Evolutionary conservation across 768 basidiomycete species (phyloP), one percentile per base, ranked within the genome.

Genomic region (Suillus subaureus): DNA sequence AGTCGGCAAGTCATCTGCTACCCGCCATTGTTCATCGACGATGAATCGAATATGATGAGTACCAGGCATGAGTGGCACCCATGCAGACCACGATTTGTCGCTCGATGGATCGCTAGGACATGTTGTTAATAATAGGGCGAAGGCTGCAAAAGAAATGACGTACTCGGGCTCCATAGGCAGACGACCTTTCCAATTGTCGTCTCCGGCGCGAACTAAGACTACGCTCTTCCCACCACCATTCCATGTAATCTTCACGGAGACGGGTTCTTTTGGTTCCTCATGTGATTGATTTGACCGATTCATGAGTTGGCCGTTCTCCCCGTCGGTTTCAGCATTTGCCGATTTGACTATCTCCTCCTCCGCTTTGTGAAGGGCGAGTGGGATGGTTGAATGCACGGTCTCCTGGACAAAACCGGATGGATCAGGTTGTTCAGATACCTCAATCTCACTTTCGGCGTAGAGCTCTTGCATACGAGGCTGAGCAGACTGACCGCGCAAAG

Each of bases 41-140:
- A 98, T 87, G 82, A 97, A 99, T 65, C 96, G 93, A 74, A 98
- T 84, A 69, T 96, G 93, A 73, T 98, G 95, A 0, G 95, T 95
- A 18, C 97, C 97, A 0, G 95, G 94, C 12, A 88, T 86, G 0
- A 99, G 85, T 6, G 81, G 71, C 33, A 89, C 79, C 70, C 74
- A 74, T 6, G 79, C 71, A 43, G 73, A 76, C 73, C 79, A 83
- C 6, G 75, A 74, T 66, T 73, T 71, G 54, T 79, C 79, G 4
- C 73, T 74, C 58, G 76, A 73, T 4, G 79, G 71, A 49, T 76
- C 67, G 49, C 75, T 77, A 55, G n/a, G 18, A 31, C 6, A 31
- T 13, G 58, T 62, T 37, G 57, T 79, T 66, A 77, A 70, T 56
- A n/a, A 31, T 18, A 31, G 64, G 23, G 60, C 18, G 35, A 61